Conservation (phyloP, 768 basidiomycete genomes). For the Strobilomyces confusus region DNA sequence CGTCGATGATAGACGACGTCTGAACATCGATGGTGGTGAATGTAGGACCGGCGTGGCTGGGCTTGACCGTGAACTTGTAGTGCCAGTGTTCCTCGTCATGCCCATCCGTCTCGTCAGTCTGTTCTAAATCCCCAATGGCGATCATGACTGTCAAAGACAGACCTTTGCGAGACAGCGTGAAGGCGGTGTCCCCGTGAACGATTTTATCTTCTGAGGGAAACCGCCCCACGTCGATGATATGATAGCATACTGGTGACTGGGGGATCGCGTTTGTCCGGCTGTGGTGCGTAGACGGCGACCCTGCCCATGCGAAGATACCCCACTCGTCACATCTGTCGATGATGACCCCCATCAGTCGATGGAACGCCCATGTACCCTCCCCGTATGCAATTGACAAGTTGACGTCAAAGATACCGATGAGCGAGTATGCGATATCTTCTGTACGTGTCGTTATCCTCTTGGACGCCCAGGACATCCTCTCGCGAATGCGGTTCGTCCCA, state of each 20-base stretch:
- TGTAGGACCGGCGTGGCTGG: background rate
- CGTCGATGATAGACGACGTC: background rate
- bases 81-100: background rate
- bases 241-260: background rate
- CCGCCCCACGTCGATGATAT: background rate
- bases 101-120: background rate
- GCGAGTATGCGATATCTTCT: background rate
- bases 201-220: background rate
- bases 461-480: background rate
- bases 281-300: background rate
- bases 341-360: background rate
- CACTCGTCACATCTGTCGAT: background rate
- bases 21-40: slow-evolving; percentile 1
- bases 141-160: background rate
- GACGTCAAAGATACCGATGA: background rate
- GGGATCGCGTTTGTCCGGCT: background rate
- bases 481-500: background rate
- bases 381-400: background rate
- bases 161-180: background rate
- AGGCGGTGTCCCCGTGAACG: background rate
- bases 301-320: background rate
- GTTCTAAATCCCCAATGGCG: background rate
- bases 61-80: background rate
- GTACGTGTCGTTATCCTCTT: background rate
- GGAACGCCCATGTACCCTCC: background rate